Evolutionary conservation across 2,329 filamentous ascomycete genomes (phyloP).

Genomic region (Pyricularia sp.): DNA sequence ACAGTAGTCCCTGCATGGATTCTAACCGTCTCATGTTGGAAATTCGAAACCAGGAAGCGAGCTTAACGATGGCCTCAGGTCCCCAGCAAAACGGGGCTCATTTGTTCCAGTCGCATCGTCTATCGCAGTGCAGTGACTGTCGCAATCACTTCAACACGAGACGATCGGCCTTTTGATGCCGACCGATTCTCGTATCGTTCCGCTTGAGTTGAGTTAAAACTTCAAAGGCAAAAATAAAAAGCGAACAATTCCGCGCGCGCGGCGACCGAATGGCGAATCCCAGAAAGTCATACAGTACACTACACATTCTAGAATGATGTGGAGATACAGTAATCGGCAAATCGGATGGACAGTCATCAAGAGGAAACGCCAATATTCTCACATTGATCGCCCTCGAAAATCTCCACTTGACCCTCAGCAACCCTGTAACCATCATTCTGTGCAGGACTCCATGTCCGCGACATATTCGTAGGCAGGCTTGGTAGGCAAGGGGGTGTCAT

Average conservation of each 20-base stretch:
- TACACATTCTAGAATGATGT: neutral
- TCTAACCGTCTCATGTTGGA: neutral
- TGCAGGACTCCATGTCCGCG: too few relatives aligned
- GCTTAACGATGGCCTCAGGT: neutral
- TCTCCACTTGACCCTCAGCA: neutral
- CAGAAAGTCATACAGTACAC: neutral
- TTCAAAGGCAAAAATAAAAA: neutral
- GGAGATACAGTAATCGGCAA: too few relatives aligned
- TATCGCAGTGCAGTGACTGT: neutral
- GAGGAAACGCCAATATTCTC: neutral
- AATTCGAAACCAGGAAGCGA: neutral
- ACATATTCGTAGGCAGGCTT: too few relatives aligned
- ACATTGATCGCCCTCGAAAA: neutral
- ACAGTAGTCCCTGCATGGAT: neutral
- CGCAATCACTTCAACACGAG: neutral
- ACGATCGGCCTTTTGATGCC: neutral
- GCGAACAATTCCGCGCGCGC: neutral
- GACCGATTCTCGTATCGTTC: neutral
- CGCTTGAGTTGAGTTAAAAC: neutral
- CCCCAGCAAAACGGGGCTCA: neutral
- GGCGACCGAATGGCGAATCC: neutral
- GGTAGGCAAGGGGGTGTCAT: too few relatives aligned
- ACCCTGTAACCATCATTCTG: too few relatives aligned
- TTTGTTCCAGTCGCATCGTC: neutral
- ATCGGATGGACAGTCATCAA: neutral